phyloP scores from a whole-genome alignment of 192 early-diverging fungal species.

The Cladochytrium replicatum region DNA sequence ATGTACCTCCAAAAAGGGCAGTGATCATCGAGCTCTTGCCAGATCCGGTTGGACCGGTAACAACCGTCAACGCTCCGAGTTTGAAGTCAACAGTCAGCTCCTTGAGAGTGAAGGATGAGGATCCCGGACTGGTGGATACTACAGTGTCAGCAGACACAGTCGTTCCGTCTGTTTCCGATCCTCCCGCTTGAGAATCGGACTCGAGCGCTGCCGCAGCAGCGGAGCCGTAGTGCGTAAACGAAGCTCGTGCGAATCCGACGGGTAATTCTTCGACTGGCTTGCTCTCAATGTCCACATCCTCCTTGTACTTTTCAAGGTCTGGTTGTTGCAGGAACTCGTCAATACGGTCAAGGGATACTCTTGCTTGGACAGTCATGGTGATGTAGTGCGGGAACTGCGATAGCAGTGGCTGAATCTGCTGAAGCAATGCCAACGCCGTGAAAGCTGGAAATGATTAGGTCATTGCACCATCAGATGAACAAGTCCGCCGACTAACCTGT shows the following conservation, averaged over 20 bases:
- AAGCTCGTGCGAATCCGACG: constrained; percentile 61
- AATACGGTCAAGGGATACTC: constrained; percentile 51
- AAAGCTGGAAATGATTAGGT: constrained; percentile 44
- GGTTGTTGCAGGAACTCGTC: constrained; percentile 63
- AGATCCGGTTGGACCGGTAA: constrained; percentile 25
- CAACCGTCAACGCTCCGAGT: constrained; percentile 11
- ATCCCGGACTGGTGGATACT: not conserved
- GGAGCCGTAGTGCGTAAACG: constrained; percentile 35
- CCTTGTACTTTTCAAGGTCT: constrained; percentile 42
- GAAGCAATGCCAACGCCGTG: constrained; percentile 16
- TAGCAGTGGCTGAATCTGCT: constrained; percentile 35
- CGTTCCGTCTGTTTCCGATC: no score
- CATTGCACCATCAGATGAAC: constrained; percentile 46
- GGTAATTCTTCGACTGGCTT: constrained; percentile 14
- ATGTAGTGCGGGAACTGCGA: constrained; percentile 34
- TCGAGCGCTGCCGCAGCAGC: no score
- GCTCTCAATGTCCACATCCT: constrained; percentile 26
- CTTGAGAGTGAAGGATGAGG: not conserved
- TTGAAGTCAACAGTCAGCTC: constrained; percentile 23
- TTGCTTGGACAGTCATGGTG: constrained; percentile 38
- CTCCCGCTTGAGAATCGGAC: no score
- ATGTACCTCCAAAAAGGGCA: constrained; percentile 44
- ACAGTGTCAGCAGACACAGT: no score
- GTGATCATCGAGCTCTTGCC: constrained; percentile 25
- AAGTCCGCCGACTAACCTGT: constrained; percentile 57